A percentile compares a stretch with the other conserved stretches of the same genome.
These are phyloP conservation scores for Russula sp. DNA, from an alignment of 768 basidiomycete species.

Conservation along the genomic window DNA sequence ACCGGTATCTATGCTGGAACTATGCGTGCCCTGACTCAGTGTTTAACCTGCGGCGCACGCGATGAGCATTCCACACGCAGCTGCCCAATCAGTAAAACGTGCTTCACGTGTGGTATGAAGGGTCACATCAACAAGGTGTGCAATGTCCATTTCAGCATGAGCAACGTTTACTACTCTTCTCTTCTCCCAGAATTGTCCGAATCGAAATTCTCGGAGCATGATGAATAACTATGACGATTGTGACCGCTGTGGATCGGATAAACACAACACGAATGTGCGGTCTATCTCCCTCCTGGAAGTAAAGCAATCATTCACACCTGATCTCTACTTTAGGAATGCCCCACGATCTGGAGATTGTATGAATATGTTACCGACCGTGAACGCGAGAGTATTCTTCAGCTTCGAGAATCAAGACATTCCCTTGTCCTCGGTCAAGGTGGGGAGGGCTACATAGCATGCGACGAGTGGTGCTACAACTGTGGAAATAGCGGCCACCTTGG, in stretches of 20 bases:
- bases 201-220: constrained; percentile 37
- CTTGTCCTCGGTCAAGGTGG: constrained; percentile 59
- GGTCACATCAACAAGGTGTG: constrained; percentile 67
- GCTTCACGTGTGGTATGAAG: constrained; percentile 77
- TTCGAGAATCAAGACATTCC: constrained; percentile 43
- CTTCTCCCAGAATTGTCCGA: constrained; percentile 56
- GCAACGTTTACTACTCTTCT: not conserved
- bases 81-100: constrained; percentile 76
- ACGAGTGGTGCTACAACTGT: constrained; percentile 81
- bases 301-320: not conserved
- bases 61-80: constrained; percentile 72
- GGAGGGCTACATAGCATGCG: constrained; percentile 67
- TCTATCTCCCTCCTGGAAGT: not conserved
- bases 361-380: constrained; percentile 56
- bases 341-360: constrained; percentile 75
- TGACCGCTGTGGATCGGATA: constrained; percentile 58
- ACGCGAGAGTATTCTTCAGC: constrained; percentile 36
- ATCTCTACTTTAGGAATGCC: constrained; percentile 57
- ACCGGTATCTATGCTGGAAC: not conserved
- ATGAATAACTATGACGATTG: constrained; percentile 41
- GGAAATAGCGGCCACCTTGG: constrained; percentile 68
- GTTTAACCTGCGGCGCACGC: constrained; percentile 71
- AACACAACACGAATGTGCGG: constrained; percentile 58
- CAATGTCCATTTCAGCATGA: constrained; percentile 1
- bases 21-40: constrained; percentile 36